These are phyloP conservation scores for Daldinia grandis DNA, from an alignment of 495 filamentous ascomycete genomes.

Conservation along the genomic window DNA sequence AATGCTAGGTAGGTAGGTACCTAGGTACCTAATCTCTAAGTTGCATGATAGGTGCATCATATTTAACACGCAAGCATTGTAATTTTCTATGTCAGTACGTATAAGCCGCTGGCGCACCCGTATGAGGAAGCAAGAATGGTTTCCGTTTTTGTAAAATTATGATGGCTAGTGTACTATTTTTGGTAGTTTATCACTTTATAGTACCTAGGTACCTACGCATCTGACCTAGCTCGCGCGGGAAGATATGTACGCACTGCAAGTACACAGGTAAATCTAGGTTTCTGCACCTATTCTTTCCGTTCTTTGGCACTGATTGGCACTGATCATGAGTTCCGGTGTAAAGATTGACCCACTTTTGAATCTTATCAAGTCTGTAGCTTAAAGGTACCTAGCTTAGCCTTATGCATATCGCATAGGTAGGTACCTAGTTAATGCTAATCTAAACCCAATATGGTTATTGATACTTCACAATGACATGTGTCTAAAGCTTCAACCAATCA, in stretches of 20 bases:
- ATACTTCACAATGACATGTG: conserved; percentile 31
- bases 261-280: too few species aligned
- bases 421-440: conserved; percentile 5
- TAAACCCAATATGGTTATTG: conserved; percentile 29
- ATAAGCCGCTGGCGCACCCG: neutral
- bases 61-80: neutral
- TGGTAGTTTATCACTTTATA: neutral
- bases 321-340: neutral
- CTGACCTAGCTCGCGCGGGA: neutral
- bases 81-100: neutral
- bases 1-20: neutral
- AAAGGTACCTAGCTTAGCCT: neutral
- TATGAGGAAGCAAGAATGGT: neutral
- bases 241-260: neutral
- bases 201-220: neutral
- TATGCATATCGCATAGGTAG: neutral
- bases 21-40: neutral
- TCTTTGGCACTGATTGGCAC: neutral
- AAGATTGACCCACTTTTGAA: conserved; percentile 18
- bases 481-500: conserved; percentile 37
- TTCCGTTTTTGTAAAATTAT: neutral
- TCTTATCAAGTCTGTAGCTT: conserved; percentile 12
- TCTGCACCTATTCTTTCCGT: neutral
- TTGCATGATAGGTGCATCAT: neutral
- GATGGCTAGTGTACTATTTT: neutral